Base-by-base conservation (phyloP, 208 protist species). In the Vickermania spadyakhi region DNA sequence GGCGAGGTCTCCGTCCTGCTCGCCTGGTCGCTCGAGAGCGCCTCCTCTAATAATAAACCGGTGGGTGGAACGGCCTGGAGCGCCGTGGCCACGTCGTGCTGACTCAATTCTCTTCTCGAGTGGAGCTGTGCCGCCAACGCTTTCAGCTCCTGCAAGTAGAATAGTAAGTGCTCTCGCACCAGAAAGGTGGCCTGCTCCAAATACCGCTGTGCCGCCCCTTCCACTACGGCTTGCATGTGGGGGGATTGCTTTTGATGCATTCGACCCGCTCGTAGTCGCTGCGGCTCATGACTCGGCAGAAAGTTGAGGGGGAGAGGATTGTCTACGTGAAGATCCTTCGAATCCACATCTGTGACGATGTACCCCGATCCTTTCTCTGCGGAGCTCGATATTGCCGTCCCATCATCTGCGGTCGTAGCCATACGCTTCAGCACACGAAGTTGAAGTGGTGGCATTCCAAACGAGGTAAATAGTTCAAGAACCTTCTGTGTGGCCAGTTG, bases 401-500 rank as follows among this genome's bases (percentile, higher is more conserved):
- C 36, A 45, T 18, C 11, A 7, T 45, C 11, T 7, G 36, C 36
- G 36, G 7, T 18, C 36, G 36, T 45, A 7, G 7, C 36, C 7
- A 7, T 18, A 7, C 18, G 36, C 18, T 7, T 45, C 11, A n/a
- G 18, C 18, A 45, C 11, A 7, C 36, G 7, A 45, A 45, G 36
- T 7, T 18, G 36, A 45, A 45, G 36, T 18, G 36, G 7, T 7
- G 36, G 36, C 75, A 93, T 83, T 56, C 89, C 89, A 73, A 93
- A 94, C 18, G 77, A 65, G 2, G 91, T 72, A 56, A 96, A 91
- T 60, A 75, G 66, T 4, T 68, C 63, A 13, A 92, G 70, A 1
- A 82, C 84, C 1, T 66, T 79, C 62, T 81, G 60, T 2, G 89
- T 94, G 23, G 89, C 97, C 41, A 91, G 86, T 78, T 97, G 75